Percentiles rank a stretch among this genome's conserved stretches.
Evolutionary conservation across 495 filamentous ascomycete genomes (phyloP).

Genomic region (Xylaria scruposa): DNA sequence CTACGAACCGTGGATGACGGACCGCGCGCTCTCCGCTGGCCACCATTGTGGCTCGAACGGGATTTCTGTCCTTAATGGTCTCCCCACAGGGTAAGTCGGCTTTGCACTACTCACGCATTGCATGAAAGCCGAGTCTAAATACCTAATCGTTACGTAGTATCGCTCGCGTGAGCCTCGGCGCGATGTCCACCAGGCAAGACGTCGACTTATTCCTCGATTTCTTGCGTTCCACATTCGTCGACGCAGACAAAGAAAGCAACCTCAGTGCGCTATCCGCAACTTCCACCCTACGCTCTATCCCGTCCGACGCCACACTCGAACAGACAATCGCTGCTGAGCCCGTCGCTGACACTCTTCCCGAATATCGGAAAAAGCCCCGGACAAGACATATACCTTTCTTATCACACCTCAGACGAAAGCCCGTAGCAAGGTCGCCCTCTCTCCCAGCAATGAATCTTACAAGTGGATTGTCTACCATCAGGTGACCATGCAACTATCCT

Average conservation of each 20-base stretch:
- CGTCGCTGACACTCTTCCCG: slow-evolving; percentile 16
- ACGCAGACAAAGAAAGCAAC: slow-evolving; percentile 28
- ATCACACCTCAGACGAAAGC: slow-evolving; percentile 20
- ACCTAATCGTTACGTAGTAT: slow-evolving; percentile 50
- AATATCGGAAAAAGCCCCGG: slow-evolving; percentile 21
- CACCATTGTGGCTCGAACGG: slow-evolving; percentile 63
- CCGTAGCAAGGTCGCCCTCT: slow-evolving; percentile 12
- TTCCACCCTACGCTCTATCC: slow-evolving; percentile 25
- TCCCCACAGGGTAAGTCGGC: slow-evolving; percentile 57
- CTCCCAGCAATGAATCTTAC: slow-evolving; percentile 10
- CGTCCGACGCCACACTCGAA: slow-evolving; percentile 27
- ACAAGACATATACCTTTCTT: slow-evolving; percentile 23
- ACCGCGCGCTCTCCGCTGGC: slow-evolving; percentile 65
- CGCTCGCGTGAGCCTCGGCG: slow-evolving; percentile 71
- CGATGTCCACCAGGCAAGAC: slow-evolving; percentile 70
- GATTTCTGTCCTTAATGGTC: slow-evolving; percentile 58
- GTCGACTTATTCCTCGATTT: slow-evolving; percentile 65
- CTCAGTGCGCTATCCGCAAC: slow-evolving; percentile 25
- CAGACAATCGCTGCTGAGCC: slow-evolving; percentile 32
- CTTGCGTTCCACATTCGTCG: slow-evolving; percentile 58
- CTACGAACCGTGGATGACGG: slow-evolving; percentile 65
- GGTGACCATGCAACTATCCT: slow-evolving; percentile 1
- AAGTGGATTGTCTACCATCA: slow-evolving; percentile 9
- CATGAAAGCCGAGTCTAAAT: background rate
- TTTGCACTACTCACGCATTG: background rate